Base-by-base conservation (phyloP, 2,329 filamentous ascomycete species). In the Monosporascus ibericus region DNA sequence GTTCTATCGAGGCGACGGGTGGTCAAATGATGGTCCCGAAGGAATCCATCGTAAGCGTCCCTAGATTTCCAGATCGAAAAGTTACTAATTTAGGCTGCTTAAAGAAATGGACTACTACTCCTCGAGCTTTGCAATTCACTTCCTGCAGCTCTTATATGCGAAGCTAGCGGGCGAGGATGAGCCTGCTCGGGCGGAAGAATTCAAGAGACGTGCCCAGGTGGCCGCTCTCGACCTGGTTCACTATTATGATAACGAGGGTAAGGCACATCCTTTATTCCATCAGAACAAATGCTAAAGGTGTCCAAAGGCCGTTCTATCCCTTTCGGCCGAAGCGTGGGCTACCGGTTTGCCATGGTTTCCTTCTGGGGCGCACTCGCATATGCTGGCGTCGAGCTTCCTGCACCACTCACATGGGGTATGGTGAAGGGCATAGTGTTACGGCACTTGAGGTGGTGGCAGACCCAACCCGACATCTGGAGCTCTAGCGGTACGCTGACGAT, bases 271-370 rank as follows among this genome's bases (percentile, higher is more conserved):
- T 17, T n/a, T 8, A 4, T 44, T 48, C 17, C 22, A 9, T 6
- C 34, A 15, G n/a, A 44, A 15, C 37, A 24, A 8, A 18, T 11
- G 36, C 40, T 53, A 48, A 58, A 49, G 3, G 14, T n/a, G 48
- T 30, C 25, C 20, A 40, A 47, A 75, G 65, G 84, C 5, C 77
- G 86, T 24, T 79, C 86, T 2, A 87, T 90, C 49, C 88, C 88
- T 0, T 92, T 90, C 59, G 88, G 88, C 3, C 80, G 88, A 47
- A 89, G 85, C 49, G 79, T 92, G 48, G 88, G 86, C 6, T 92
- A 92, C 66, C 81, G 88, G n/a, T 92, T 90, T 67, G 88, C 87
- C 48, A 91, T 91, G 84, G 84, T 86, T n/a, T 87, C 84, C 0
- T 92, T 92, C 71, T 92, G 88, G 88, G 85, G 86, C 14, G 85